phyloP scores from a whole-genome alignment of 78 protist genomes.

The Dictyostelium firmibasis region DNA sequence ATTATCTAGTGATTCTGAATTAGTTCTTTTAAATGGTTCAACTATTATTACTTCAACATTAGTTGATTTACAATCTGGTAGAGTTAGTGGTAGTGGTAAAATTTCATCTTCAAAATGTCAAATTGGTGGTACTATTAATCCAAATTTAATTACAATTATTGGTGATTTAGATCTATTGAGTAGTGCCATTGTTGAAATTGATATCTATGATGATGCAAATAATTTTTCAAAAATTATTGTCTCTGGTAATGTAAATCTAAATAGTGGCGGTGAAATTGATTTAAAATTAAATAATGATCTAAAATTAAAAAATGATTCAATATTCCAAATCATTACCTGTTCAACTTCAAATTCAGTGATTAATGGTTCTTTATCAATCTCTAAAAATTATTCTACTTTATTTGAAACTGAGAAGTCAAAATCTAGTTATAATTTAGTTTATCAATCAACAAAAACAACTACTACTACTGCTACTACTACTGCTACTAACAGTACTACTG shows the following conservation, averaged over 20 bases:
- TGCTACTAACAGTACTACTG: too few relatives aligned
- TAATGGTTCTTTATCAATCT: not conserved
- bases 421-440: not conserved
- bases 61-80: not conserved
- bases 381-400: not conserved
- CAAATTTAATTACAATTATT: not conserved
- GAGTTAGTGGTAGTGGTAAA: not conserved
- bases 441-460: not conserved
- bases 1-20: not conserved
- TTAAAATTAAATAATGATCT: not conserved
- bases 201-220: not conserved
- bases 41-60: not conserved
- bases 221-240: not conserved
- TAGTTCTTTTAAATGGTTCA: not conserved
- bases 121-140: slow-evolving; percentile 16
- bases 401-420: not conserved
- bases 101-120: not conserved
- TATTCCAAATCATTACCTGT: not conserved
- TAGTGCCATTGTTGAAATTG: not conserved
- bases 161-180: not conserved
- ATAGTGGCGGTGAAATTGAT: not conserved
- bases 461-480: not conserved
- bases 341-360: not conserved
- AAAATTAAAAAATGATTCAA: not conserved
- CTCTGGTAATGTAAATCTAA: not conserved